Evolutionary conservation across 116 monocot genomes (phyloP).

Genomic region (Iris pallida): DNA sequence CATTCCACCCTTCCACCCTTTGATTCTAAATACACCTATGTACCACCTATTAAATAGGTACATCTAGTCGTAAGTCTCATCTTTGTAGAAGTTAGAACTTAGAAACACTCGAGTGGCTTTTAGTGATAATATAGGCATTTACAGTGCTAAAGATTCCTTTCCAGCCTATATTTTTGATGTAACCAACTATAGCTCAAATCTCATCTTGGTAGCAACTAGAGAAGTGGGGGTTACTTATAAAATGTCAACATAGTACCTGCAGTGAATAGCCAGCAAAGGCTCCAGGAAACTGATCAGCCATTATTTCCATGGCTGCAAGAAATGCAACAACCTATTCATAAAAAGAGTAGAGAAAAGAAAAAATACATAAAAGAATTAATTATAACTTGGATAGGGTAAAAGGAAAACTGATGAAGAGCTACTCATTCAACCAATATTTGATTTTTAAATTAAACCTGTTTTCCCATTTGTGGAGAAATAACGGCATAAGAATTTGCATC

Average conservation of each 20-base stretch:
- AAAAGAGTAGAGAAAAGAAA: not conserved
- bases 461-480: conserved; percentile 61
- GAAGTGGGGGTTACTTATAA: not conserved
- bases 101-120: no score
- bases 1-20: no score
- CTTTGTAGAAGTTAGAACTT: no score
- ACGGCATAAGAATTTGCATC: conserved; percentile 54
- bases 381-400: not conserved
- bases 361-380: not conserved
- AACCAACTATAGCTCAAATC: no score
- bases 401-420: not conserved
- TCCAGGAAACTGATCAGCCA: conserved; percentile 90
- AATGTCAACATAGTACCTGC: conserved; percentile 23
- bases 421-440: not conserved
- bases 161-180: no score
- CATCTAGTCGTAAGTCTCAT: no score
- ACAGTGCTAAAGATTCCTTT: no score
- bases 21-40: no score
- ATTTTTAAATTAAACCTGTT: conserved; percentile 23
- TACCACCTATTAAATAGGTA: no score
- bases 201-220: no score
- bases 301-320: conserved; percentile 90
- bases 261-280: conserved; percentile 70
- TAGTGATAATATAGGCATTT: no score
- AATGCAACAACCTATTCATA: conserved; percentile 84